A percentile compares a stretch with the other conserved stretches of the same genome.
phyloP scores from a whole-genome alignment of 192 early-diverging fungal genomes.

The Coemansia sp. region DNA sequence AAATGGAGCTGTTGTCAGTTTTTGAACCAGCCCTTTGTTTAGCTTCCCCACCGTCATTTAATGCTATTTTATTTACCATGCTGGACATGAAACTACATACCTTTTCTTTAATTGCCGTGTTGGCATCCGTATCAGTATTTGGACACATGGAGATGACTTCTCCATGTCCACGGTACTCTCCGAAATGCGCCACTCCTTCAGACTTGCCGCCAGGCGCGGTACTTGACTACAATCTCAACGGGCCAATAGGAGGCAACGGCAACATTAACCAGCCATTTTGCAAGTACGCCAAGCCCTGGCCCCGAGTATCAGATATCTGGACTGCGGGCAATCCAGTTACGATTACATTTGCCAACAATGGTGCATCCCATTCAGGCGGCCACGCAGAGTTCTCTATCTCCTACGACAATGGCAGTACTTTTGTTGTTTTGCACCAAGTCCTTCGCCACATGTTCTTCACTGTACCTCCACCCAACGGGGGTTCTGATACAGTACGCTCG shows the following conservation, averaged over 20 bases:
- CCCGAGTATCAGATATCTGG: conserved; percentile 18
- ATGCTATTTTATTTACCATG: neutral
- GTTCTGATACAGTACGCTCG: conserved; percentile 6
- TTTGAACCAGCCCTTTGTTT: neutral
- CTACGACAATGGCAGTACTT: conserved; percentile 44
- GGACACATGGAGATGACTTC: conserved; percentile 26
- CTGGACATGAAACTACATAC: neutral
- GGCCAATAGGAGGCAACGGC: conserved; percentile 36
- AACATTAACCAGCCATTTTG: conserved; percentile 29
- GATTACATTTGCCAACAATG: conserved; percentile 34
- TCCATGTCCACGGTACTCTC: conserved; percentile 25
- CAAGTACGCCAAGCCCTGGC: conserved; percentile 31
- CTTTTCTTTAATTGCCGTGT: neutral
- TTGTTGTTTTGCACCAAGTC: conserved; percentile 47
- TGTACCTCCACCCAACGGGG: neutral
- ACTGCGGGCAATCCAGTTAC: conserved; percentile 46
- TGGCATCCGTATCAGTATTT: conserved; percentile 1
- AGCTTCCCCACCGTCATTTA: too few species aligned
- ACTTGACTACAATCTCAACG: conserved; percentile 45
- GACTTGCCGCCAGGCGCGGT: neutral
- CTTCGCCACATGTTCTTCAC: conserved; percentile 38
- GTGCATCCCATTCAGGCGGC: conserved; percentile 50
- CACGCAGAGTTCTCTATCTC: conserved; percentile 60
- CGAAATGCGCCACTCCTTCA: conserved; percentile 5
- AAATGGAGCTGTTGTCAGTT: neutral